phyloP scores from a whole-genome alignment of 352 stramenopile species.

The Pythium rishiriense region DNA sequence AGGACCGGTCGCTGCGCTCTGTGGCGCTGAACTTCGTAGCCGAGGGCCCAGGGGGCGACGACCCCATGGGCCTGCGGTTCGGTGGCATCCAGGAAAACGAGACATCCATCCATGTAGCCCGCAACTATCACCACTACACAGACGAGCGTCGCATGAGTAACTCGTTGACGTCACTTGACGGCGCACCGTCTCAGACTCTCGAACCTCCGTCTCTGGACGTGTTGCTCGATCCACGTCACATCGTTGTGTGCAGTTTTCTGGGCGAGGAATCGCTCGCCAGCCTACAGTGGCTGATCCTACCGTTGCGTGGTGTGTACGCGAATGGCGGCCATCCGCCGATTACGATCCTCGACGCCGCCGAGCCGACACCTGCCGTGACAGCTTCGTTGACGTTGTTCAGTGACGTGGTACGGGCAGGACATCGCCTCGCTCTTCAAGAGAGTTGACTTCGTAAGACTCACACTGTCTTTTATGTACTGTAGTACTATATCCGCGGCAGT shows the following conservation, averaged over 20 bases:
- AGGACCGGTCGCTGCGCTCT: conserved; percentile 66
- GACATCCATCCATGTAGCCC: conserved; percentile 24
- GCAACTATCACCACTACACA: conserved; percentile 25
- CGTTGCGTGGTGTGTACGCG: conserved; percentile 54
- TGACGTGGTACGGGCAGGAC: conserved; percentile 59
- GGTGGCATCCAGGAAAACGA: conserved; percentile 29
- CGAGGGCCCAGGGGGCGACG: conserved; percentile 6
- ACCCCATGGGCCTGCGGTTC: conserved; percentile 10
- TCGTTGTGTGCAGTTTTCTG: conserved; percentile 85
- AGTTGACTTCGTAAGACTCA: not conserved
- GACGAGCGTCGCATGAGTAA: conserved; percentile 22
- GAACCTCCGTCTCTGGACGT: conserved; percentile 56
- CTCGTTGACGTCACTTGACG: conserved; percentile 30
- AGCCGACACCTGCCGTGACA: conserved; percentile 55
- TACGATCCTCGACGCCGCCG: conserved; percentile 74
- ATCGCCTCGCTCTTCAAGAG: not conserved
- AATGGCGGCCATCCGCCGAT: conserved; percentile 57
- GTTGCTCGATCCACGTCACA: conserved; percentile 63
- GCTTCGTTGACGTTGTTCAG: conserved; percentile 50
- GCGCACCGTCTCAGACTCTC: conserved; percentile 27
- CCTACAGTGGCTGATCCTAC: conserved; percentile 76
- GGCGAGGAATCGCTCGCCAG: conserved; percentile 74
- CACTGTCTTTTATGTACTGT: not conserved
- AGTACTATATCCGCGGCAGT: conserved; percentile 84
- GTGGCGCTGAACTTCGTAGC: conserved; percentile 43